These are phyloP conservation scores for Chrysophaeum taylorii DNA, from an alignment of 352 stramenopile species.

Conservation along the genomic window DNA sequence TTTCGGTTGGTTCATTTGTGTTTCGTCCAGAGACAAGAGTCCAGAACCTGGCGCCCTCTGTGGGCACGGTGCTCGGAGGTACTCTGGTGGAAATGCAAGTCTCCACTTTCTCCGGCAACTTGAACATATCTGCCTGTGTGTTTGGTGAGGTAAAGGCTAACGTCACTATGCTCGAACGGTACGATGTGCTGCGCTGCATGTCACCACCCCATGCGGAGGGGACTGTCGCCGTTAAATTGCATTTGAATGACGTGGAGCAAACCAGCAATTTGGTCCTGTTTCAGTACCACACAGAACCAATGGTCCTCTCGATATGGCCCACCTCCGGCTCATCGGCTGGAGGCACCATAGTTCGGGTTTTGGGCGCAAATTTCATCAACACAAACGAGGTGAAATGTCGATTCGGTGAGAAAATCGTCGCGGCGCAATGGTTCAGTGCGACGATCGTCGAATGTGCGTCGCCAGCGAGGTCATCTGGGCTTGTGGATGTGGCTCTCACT, in stretches of 20 bases:
- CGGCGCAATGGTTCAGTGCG: neutral
- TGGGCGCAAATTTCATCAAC: conserved; percentile 25
- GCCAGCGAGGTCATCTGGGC: neutral
- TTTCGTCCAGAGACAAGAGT: too few relatives aligned
- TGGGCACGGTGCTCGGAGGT: too few relatives aligned
- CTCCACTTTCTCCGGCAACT: too few relatives aligned
- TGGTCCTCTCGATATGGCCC: conserved; percentile 25
- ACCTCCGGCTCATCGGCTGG: conserved; percentile 12
- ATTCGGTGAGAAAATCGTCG: conserved; percentile 3
- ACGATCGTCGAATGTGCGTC: neutral
- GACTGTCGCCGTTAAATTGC: conserved; percentile 9
- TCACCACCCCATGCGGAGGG: conserved; percentile 20
- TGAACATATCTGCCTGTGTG: too few relatives aligned
- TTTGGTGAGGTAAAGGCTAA: too few relatives aligned
- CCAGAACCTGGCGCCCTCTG: too few relatives aligned
- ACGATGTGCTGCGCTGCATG: conserved; percentile 18
- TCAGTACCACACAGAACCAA: conserved; percentile 2
- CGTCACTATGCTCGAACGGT: conserved; percentile 18
- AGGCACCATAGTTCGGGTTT: conserved; percentile 24
- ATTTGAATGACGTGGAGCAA: neutral
- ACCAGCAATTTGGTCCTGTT: neutral
- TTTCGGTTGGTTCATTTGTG: too few relatives aligned
- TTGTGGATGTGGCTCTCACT: conserved; percentile 10
- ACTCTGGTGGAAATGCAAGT: too few relatives aligned
- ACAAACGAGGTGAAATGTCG: conserved; percentile 11